phyloP scores from a whole-genome alignment of 1,284 basidiomycete genomes.

The Ustilago vetiveriae region DNA sequence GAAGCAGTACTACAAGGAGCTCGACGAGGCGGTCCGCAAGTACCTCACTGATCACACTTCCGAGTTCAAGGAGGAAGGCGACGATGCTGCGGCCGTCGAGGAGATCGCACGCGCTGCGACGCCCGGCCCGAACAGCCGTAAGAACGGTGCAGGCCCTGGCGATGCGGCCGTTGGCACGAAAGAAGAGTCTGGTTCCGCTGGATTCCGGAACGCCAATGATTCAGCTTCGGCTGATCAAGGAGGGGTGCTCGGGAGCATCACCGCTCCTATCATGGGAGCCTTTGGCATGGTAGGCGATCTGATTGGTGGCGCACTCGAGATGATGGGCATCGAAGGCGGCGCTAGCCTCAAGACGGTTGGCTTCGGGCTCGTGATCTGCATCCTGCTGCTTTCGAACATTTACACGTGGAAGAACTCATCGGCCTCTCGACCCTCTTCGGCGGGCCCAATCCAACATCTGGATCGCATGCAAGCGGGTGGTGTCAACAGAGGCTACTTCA shows the following conservation, averaged over 20 bases:
- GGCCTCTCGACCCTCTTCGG: not conserved
- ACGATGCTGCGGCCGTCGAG: constrained; percentile 69
- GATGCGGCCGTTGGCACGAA: constrained; percentile 7
- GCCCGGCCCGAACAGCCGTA: constrained; percentile 25
- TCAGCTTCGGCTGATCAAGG: constrained; percentile 10
- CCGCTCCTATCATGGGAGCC: constrained; percentile 21
- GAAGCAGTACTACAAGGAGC: constrained; percentile 83
- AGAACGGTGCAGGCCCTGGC: constrained; percentile 19
- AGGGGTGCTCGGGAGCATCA: constrained; percentile 6
- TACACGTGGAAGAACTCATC: constrained; percentile 38
- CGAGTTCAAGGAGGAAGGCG: constrained; percentile 87
- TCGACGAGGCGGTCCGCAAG: constrained; percentile 78
- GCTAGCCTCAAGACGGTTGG: constrained; percentile 48
- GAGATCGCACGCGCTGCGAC: constrained; percentile 51
- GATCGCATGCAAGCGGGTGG: constrained; percentile 25
- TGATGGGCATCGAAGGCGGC: constrained; percentile 25
- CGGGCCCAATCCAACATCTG: constrained; percentile 12
- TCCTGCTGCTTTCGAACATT: constrained; percentile 67
- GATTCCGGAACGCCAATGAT: no score
- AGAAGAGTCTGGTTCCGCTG: constrained; percentile 1
- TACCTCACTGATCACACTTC: constrained; percentile 88
- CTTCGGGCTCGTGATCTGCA: constrained; percentile 56
- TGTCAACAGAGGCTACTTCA: constrained; percentile 37
- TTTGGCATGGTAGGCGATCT: constrained; percentile 45
- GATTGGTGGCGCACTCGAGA: constrained; percentile 41